Evolutionary conservation across 257 asterid genomes (phyloP), one percentile per base, ranked within the genome.

Genomic region (Solanum pennellii): DNA sequence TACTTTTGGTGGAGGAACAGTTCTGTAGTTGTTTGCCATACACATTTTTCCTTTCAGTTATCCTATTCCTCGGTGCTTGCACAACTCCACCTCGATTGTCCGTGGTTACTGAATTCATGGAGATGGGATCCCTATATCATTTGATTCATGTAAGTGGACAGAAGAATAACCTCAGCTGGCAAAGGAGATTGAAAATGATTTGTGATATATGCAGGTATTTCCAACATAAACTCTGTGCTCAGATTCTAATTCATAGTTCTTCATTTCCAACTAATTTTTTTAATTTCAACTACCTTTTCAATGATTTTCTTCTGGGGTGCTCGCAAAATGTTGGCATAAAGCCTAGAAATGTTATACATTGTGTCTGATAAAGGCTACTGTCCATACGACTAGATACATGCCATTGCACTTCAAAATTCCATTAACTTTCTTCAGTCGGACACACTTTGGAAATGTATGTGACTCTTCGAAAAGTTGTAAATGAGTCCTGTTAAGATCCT

Each of bases 21-120:
- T 69, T 41, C 23, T 20, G 65, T 56, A 37, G 65, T 85, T 74
- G 44, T 45, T 71, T 47, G 73, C 45, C 66, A 49, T 49, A 86
- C 49, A 41, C 37, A 41, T 74, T 88, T 86, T 88, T 83, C 84
- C 62, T 25, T 92, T 91, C 95, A 96, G 99, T 96, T 86, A 96
- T 96, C 89, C 86, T 96, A 87, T 96, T 96, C 91, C 96, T 94
- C 37, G 99, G 99, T 86, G 99, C 98, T 85, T 96, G 99, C 90
- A 95, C 96, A 59, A 91, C 90, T 88, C 98, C 99, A 79, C 98
- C 98, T 13, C 98, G 93, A 82, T 93, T 96, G 76, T 96, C 99
- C 89, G 82, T 96, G 89, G 94, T 95, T 82, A 96, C 98, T 5
- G 98, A 96, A 87, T 95, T 92, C 86, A 95, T 96, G 99, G 98